These are phyloP conservation scores for Ogataea ramenticola DNA, from an alignment of 805 yeast genomes.

Conservation along the genomic window DNA sequence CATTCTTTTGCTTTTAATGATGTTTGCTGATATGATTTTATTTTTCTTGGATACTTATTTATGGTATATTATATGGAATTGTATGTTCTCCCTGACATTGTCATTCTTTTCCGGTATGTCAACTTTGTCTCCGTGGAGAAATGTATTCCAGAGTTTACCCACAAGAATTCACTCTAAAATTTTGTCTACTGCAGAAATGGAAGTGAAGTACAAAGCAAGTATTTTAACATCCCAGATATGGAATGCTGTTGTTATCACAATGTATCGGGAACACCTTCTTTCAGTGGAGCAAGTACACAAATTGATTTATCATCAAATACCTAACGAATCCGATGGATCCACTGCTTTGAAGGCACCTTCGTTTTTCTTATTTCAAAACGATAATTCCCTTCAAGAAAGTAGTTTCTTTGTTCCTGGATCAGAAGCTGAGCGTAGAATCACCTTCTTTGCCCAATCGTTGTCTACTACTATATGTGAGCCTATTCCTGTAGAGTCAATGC, in stretches of 20 bases:
- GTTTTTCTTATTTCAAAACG: constrained; percentile 44
- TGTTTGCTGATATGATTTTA: constrained; percentile 38
- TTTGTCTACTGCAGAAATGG: constrained; percentile 37
- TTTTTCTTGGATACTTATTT: constrained; percentile 49
- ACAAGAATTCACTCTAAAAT: constrained; percentile 43
- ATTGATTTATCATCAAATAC: constrained; percentile 33
- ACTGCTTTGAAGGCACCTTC: constrained; percentile 32
- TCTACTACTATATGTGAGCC: constrained; percentile 44
- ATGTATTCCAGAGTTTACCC: constrained; percentile 44
- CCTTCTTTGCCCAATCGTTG: constrained; percentile 47
- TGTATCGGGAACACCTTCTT: constrained; percentile 47
- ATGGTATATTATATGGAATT: constrained; percentile 53
- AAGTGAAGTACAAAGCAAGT: constrained; percentile 33
- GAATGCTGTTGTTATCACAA: constrained; percentile 47
- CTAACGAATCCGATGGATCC: constrained; percentile 35
- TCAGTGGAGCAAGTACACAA: constrained; percentile 41
- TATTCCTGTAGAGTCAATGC: constrained; percentile 38
- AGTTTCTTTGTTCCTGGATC: constrained; percentile 37
- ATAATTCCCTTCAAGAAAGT: constrained; percentile 28
- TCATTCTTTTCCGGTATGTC: constrained; percentile 48
- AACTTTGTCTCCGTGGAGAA: constrained; percentile 52
- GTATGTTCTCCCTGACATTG: constrained; percentile 39
- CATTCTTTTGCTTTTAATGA: constrained; percentile 33
- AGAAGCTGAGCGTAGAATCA: constrained; percentile 45
- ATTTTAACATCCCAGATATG: constrained; percentile 40